Evolutionary conservation across 2,329 filamentous ascomycete genomes (phyloP).

Genomic region (Sclerotiophoma versabilis): DNA sequence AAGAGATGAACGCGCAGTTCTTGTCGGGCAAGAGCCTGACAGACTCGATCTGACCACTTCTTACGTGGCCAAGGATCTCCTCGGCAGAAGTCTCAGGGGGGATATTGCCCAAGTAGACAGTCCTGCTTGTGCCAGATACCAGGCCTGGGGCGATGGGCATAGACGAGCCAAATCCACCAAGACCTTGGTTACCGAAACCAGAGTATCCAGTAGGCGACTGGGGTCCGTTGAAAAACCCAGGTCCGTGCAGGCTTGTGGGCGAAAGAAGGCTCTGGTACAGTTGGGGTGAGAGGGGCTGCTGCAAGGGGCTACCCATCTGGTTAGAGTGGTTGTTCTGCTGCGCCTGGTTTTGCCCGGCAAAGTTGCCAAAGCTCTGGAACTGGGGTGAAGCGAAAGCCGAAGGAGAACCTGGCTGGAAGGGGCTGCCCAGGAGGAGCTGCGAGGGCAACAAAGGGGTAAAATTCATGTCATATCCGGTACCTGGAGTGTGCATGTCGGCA

Average conservation of each 20-base stretch:
- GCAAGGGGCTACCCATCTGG: slow-evolving; percentile 75
- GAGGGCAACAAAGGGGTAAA: slow-evolving; percentile 96
- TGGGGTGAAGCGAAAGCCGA: slow-evolving; percentile 89
- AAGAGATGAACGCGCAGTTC: slow-evolving; percentile 99
- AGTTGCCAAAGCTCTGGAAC: slow-evolving; percentile 83
- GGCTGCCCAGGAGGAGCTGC: slow-evolving; percentile 91
- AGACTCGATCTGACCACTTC: slow-evolving; percentile 98
- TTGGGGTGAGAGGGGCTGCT: slow-evolving; percentile 75
- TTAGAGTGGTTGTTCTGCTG: slow-evolving; percentile 65
- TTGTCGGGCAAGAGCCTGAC: slow-evolving; percentile 95
- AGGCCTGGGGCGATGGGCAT: slow-evolving; percentile 80
- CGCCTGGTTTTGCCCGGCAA: slow-evolving; percentile 64
- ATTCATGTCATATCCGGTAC: slow-evolving; percentile 95
- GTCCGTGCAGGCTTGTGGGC: slow-evolving; percentile 80
- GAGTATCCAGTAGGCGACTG: slow-evolving; percentile 87
- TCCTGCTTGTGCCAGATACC: slow-evolving; percentile 89
- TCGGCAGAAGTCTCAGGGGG: slow-evolving; percentile 97
- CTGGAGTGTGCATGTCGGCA: slow-evolving; percentile 83
- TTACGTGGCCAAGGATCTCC: slow-evolving; percentile 94
- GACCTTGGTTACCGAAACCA: slow-evolving; percentile 65
- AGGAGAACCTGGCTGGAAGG: slow-evolving; percentile 94
- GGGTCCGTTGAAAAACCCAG: slow-evolving; percentile 79
- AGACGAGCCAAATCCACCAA: slow-evolving; percentile 72
- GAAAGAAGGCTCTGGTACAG: slow-evolving; percentile 86
- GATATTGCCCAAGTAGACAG: slow-evolving; percentile 97